Evolutionary conservation across 768 basidiomycete genomes (phyloP).

Genomic region (Leccinellum rugosiceps): DNA sequence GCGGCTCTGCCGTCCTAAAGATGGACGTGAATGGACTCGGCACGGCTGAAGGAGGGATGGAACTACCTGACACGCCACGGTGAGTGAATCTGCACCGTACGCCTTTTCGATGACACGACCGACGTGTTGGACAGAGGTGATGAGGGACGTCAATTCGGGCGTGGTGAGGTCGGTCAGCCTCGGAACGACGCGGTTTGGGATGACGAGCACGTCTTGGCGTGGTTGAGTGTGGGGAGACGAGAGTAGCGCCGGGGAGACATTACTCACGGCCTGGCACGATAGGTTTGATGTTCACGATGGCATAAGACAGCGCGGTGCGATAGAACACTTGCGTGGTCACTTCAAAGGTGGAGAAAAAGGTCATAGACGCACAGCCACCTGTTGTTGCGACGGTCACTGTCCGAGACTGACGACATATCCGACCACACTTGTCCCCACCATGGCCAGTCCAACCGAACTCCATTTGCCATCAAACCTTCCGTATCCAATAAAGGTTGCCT

Average conservation of each 20-base stretch:
- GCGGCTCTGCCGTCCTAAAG: conserved; percentile 81
- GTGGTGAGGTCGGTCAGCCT: conserved; percentile 54
- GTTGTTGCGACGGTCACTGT: not conserved
- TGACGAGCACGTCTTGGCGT: conserved; percentile 56
- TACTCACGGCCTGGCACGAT: conserved; percentile 90
- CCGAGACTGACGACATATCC: conserved; percentile 12
- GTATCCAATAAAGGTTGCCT: conserved; percentile 81
- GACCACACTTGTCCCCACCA: conserved; percentile 17
- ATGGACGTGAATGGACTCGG: conserved; percentile 2
- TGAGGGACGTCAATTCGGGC: conserved; percentile 77
- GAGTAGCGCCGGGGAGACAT: too few relatives aligned
- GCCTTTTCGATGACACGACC: conserved; percentile 76
- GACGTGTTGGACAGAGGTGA: conserved; percentile 74
- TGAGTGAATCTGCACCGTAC: conserved; percentile 80
- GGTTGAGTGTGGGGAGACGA: not conserved
- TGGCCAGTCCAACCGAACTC: conserved; percentile 69
- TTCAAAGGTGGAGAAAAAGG: conserved; percentile 75
- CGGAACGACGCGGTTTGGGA: conserved; percentile 53
- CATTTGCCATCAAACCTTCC: conserved; percentile 75
- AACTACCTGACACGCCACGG: conserved; percentile 83
- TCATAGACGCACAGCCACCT: conserved; percentile 19
- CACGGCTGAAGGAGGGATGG: not conserved
- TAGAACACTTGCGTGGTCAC: conserved; percentile 77
- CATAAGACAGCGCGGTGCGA: conserved; percentile 64
- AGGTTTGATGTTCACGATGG: conserved; percentile 93